These are phyloP conservation scores for Picea engelmannii DNA, from an alignment of 83 land plant genomes.

Conservation along the genomic window DNA sequence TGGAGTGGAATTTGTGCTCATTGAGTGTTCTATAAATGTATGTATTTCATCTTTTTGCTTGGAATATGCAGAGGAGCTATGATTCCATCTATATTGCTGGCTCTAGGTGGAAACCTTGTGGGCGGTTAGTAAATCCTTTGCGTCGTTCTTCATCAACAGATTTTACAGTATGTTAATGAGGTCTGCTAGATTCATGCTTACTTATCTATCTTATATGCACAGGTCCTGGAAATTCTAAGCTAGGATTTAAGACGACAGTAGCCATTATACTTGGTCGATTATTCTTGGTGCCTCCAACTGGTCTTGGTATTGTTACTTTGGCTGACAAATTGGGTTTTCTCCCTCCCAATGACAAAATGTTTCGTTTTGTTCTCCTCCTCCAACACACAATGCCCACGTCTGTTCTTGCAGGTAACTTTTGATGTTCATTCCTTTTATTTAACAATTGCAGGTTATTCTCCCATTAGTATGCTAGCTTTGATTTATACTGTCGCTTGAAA, in stretches of 20 bases:
- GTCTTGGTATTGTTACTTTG: constrained; percentile 68
- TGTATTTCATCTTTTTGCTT: no score
- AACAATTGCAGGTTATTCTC: not conserved
- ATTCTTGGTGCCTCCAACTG: constrained; percentile 70
- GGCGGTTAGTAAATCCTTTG: constrained; percentile 60
- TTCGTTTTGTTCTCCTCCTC: constrained; percentile 81
- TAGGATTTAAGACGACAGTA: constrained; percentile 79
- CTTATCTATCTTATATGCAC: constrained; percentile 10
- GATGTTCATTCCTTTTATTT: not conserved
- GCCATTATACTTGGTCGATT: constrained; percentile 76
- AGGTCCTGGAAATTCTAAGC: constrained; percentile 80
- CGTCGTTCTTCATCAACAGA: not conserved
- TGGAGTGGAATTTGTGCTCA: no score
- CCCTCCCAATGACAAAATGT: constrained; percentile 82
- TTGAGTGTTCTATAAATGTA: no score
- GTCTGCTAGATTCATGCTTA: not conserved
- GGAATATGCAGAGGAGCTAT: constrained; percentile 84
- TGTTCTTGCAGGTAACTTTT: constrained; percentile 64
- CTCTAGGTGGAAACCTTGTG: constrained; percentile 90
- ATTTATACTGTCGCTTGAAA: not conserved
- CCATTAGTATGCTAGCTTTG: not conserved
- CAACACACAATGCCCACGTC: constrained; percentile 96
- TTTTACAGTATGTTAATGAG: no score
- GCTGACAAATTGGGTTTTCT: constrained; percentile 86
- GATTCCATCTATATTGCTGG: constrained; percentile 96